phyloP scores from a whole-genome alignment of 805 yeast species.

The Wickerhamomyces bovis region DNA sequence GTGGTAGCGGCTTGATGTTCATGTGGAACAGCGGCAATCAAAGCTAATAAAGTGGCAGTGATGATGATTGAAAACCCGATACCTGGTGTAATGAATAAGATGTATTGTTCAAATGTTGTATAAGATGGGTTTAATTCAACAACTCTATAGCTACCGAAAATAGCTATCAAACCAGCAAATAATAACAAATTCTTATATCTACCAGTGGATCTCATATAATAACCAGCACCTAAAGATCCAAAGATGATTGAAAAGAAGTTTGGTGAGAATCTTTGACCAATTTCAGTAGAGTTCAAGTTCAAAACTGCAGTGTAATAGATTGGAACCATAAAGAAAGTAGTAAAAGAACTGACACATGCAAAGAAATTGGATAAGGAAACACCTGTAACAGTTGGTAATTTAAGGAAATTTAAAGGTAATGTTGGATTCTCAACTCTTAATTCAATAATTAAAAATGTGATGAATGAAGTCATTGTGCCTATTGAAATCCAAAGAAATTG shows the following conservation, averaged over 20 bases:
- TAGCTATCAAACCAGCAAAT: constrained; percentile 35
- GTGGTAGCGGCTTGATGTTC: constrained; percentile 64
- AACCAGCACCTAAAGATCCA: constrained; percentile 60
- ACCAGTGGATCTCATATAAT: constrained; percentile 60
- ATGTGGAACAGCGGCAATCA: constrained; percentile 67
- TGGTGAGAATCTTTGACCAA: constrained; percentile 56
- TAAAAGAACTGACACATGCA: constrained; percentile 32
- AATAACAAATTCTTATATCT: constrained; percentile 45
- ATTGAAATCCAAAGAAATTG: constrained; percentile 27
- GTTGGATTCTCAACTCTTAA: constrained; percentile 48
- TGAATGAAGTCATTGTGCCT: constrained; percentile 31
- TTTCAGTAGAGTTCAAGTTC: constrained; percentile 45
- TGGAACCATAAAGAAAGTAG: constrained; percentile 52
- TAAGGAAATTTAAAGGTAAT: constrained; percentile 51
- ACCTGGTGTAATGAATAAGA: constrained; percentile 43
- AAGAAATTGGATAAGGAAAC: constrained; percentile 62
- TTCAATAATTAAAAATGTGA: constrained; percentile 38
- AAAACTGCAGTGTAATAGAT: constrained; percentile 53
- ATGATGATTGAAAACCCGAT: constrained; percentile 52
- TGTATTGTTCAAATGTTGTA: constrained; percentile 36
- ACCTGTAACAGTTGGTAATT: constrained; percentile 53
- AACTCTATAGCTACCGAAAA: constrained; percentile 39
- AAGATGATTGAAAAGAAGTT: constrained; percentile 52
- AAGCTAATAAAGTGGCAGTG: constrained; percentile 59
- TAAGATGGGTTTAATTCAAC: constrained; percentile 28